These are phyloP conservation scores for Pyricularia grisea DNA, from an alignment of 2,329 filamentous ascomycete genomes.

Conservation along the genomic window DNA sequence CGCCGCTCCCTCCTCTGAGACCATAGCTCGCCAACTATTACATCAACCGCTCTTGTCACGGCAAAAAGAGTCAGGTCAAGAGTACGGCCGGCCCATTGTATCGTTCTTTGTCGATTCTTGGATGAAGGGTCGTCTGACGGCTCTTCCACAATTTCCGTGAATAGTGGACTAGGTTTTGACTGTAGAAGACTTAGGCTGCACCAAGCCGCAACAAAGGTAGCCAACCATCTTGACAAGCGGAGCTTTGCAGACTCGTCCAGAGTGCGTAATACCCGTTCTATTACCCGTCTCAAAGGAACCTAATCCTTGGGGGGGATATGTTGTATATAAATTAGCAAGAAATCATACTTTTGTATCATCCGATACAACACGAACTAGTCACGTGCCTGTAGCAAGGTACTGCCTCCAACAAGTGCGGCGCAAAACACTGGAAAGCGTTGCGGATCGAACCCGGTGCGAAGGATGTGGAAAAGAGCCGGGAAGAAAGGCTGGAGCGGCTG, in stretches of 20 bases:
- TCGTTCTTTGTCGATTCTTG: constrained; percentile 15
- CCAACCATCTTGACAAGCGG: constrained; percentile 42
- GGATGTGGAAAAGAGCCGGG: constrained; percentile 27
- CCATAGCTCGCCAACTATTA: constrained; percentile 60
- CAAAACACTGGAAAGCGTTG: constrained; percentile 55
- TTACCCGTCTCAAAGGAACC: constrained; percentile 20
- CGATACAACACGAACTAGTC: constrained; percentile 14
- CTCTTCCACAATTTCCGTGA: constrained; percentile 23
- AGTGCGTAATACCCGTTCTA: constrained; percentile 14
- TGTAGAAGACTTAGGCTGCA: constrained; percentile 47
- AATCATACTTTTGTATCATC: background rate
- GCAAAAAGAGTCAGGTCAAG: constrained; percentile 79
- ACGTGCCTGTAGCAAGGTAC: constrained; percentile 47
- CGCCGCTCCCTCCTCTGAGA: constrained; percentile 34
- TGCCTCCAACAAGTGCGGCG: constrained; percentile 48
- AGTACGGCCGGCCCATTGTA: constrained; percentile 54
- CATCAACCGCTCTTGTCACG: constrained; percentile 61
- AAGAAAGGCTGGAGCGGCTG: constrained; percentile 19
- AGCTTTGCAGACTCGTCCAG: constrained; percentile 12
- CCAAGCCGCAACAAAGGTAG: constrained; percentile 50
- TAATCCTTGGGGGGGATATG: constrained; percentile 7
- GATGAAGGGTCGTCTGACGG: constrained; percentile 15
- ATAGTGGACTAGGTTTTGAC: constrained; percentile 37
- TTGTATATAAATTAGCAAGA: background rate
- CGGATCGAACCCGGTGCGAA: constrained; percentile 41